Percentiles rank a stretch among this genome's conserved stretches.
Conservation (phyloP, 441 rosid genomes). For the Arabidopsis lyrata region DNA sequence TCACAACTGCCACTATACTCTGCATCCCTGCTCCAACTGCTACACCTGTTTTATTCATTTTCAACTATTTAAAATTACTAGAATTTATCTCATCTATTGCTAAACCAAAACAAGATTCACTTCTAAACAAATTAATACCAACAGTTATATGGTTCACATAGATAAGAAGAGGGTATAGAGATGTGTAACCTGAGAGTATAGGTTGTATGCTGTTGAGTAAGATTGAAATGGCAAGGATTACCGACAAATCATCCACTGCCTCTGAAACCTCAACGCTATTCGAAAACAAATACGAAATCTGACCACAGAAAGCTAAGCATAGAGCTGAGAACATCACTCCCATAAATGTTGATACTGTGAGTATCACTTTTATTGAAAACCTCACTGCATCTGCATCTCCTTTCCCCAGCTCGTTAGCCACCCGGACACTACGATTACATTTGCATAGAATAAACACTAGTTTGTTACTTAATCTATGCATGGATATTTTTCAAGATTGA, state of each 20-base stretch:
- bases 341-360: slow-evolving; percentile 46
- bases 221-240: slow-evolving; percentile 63
- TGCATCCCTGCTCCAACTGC: slow-evolving; percentile 60
- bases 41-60: slow-evolving; percentile 46
- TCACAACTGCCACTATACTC: slow-evolving; percentile 48
- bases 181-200: slow-evolving; percentile 57
- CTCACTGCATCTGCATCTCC: slow-evolving; percentile 63
- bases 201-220: slow-evolving; percentile 68
- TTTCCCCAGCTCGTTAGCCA: slow-evolving; percentile 77
- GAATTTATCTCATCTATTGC: background rate
- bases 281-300: slow-evolving; percentile 58
- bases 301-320: slow-evolving; percentile 53
- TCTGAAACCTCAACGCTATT: slow-evolving; percentile 51
- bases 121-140: background rate
- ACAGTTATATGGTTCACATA: background rate
- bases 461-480: background rate
- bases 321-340: slow-evolving; percentile 53
- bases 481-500: background rate
- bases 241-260: slow-evolving; percentile 54
- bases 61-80: background rate
- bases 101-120: background rate
- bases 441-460: background rate
- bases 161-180: background rate
- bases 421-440: slow-evolving; percentile 57
- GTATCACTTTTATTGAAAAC: slow-evolving; percentile 59